Evolutionary conservation across 495 filamentous ascomycete species (phyloP).

Genomic region (Aspergillus asperescens): DNA sequence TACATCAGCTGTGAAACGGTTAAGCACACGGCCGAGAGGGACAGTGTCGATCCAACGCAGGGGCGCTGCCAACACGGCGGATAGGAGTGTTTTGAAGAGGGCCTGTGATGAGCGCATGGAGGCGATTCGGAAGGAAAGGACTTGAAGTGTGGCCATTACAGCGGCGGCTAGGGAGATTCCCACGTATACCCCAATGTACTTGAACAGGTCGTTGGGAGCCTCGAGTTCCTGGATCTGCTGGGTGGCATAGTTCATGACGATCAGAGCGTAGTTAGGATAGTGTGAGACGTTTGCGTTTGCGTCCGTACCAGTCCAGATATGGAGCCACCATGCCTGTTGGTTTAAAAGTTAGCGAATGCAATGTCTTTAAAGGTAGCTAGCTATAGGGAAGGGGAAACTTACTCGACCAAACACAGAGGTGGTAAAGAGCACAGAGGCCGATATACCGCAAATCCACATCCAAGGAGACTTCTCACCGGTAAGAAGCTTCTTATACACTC

Average conservation of each 20-base stretch:
- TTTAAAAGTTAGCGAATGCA: no score
- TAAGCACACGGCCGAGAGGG: slow-evolving; percentile 67
- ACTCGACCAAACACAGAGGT: slow-evolving; percentile 44
- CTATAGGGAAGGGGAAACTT: slow-evolving; percentile 14
- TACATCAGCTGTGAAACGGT: slow-evolving; percentile 73
- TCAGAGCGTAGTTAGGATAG: no score
- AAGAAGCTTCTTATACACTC: no score
- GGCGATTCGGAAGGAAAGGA: slow-evolving; percentile 50
- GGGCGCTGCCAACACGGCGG: slow-evolving; percentile 60
- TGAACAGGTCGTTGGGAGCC: no score
- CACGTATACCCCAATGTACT: slow-evolving; percentile 66
- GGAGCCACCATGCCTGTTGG: slow-evolving; percentile 58
- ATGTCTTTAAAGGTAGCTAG: no score
- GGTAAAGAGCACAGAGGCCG: slow-evolving; percentile 48
- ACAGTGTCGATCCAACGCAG: slow-evolving; percentile 76
- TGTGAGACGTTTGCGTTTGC: no score
- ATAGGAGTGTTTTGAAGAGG: slow-evolving; percentile 59
- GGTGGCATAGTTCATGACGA: no score
- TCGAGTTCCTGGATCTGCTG: no score
- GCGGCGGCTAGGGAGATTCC: slow-evolving; percentile 52
- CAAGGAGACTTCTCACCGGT: slow-evolving; percentile 53
- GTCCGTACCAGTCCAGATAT: slow-evolving; percentile 53
- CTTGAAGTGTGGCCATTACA: slow-evolving; percentile 52
- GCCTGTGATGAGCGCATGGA: slow-evolving; percentile 56
- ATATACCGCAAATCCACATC: slow-evolving; percentile 54